phyloP scores from a whole-genome alignment of 495 filamentous ascomycete genomes.

The Penicillium pancosmium region DNA sequence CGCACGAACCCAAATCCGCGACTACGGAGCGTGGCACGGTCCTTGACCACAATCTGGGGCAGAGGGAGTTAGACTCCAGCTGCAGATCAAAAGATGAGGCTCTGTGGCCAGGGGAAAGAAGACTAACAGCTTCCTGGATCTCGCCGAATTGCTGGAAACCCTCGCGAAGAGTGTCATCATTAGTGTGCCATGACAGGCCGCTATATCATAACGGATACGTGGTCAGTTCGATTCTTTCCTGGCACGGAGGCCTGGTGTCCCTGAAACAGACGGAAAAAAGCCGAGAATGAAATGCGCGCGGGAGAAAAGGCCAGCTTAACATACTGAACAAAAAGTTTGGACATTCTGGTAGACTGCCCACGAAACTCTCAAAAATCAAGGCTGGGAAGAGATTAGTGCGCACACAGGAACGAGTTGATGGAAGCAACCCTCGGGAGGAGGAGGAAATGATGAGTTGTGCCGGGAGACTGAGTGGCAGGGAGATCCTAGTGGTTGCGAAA shows the following conservation, averaged over 20 bases:
- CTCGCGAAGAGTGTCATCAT: constrained; percentile 74
- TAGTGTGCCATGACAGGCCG: constrained; percentile 97
- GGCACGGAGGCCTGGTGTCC: background rate
- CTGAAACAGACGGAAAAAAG: constrained; percentile 5
- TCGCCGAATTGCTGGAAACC: constrained; percentile 89
- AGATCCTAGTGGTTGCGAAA: constrained; percentile 33
- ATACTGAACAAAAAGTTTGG: constrained; percentile 37
- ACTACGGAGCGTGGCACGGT: constrained; percentile 93
- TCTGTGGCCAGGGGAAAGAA: background rate
- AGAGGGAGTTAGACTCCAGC: constrained; percentile 17
- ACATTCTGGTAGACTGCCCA: constrained; percentile 20
- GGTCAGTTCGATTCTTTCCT: background rate
- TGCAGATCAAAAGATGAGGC: background rate
- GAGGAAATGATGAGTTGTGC: constrained; percentile 15
- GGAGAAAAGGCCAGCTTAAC: constrained; percentile 9
- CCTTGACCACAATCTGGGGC: constrained; percentile 89
- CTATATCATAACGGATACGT: constrained; percentile 42
- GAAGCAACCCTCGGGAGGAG: constrained; percentile 6
- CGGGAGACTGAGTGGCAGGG: constrained; percentile 15
- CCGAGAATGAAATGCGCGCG: background rate
- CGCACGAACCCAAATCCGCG: constrained; percentile 97
- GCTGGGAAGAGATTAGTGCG: constrained; percentile 3
- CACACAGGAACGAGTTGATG: background rate
- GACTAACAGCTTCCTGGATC: constrained; percentile 90
- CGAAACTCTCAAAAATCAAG: constrained; percentile 2